phyloP scores from a whole-genome alignment of 495 filamentous ascomycete species.

The Daldinia concentrica region DNA sequence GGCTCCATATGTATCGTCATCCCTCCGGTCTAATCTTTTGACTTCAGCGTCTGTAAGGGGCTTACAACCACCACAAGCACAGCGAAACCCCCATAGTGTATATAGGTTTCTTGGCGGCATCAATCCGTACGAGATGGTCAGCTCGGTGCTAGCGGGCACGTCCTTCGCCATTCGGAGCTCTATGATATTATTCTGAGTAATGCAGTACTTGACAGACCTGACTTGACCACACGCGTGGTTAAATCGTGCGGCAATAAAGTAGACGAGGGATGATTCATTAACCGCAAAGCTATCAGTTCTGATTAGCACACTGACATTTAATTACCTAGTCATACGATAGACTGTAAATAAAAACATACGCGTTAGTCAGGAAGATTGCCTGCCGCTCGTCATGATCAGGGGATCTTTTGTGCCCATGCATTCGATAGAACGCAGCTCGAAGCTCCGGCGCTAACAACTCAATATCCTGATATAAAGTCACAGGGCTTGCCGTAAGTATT shows the following conservation, averaged over 20 bases:
- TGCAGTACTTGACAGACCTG: slow-evolving; percentile 36
- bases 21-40: not conserved
- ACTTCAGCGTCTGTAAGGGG: slow-evolving; percentile 38
- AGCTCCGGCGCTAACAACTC: slow-evolving; percentile 20
- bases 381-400: not conserved
- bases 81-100: slow-evolving; percentile 47
- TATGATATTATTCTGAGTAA: slow-evolving; percentile 1
- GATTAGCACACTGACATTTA: not conserved
- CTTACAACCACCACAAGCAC: slow-evolving; percentile 47
- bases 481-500: slow-evolving; percentile 25
- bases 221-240: slow-evolving; percentile 48
- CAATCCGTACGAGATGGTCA: slow-evolving; percentile 49
- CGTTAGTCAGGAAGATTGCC: slow-evolving; percentile 41
- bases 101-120: slow-evolving; percentile 35
- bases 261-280: slow-evolving; percentile 32
- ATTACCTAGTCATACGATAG: not conserved
- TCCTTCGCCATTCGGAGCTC: slow-evolving; percentile 31
- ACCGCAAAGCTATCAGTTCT: slow-evolving; percentile 15
- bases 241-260: slow-evolving; percentile 45
- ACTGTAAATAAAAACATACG: slow-evolving; percentile 37
- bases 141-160: slow-evolving; percentile 42
- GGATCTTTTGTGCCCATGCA: slow-evolving; percentile 28
- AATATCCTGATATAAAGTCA: slow-evolving; percentile 28
- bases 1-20: not conserved
- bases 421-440: slow-evolving; percentile 15